Conservation (phyloP, 805 yeast genomes). For the Yamadazyma endophytica region DNA sequence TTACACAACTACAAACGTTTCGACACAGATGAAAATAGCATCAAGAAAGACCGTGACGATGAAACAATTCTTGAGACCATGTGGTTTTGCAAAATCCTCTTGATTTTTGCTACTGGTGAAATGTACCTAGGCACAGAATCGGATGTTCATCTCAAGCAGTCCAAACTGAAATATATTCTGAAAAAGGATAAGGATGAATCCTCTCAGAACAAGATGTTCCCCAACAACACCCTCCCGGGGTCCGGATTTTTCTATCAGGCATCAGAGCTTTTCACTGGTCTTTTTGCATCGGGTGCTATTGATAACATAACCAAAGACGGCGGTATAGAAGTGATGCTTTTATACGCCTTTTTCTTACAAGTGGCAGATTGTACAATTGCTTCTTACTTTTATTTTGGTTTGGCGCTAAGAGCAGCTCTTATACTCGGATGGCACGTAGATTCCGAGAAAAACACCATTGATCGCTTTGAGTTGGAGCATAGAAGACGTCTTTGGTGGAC, state of each 20-base stretch:
- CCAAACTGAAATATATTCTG: slow-evolving; percentile 15
- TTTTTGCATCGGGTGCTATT: slow-evolving; percentile 75
- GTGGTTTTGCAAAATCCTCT: slow-evolving; percentile 72
- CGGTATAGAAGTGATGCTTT: slow-evolving; percentile 68
- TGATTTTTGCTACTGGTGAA: slow-evolving; percentile 77
- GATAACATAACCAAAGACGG: slow-evolving; percentile 77
- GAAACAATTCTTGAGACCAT: slow-evolving; percentile 69
- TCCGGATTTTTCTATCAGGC: slow-evolving; percentile 76
- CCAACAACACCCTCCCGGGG: slow-evolving; percentile 59
- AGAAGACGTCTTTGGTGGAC: slow-evolving; percentile 47
- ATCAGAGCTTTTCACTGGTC: slow-evolving; percentile 70
- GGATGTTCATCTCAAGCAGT: slow-evolving; percentile 48
- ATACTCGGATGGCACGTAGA: slow-evolving; percentile 81
- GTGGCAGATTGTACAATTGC: slow-evolving; percentile 84
- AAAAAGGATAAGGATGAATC: slow-evolving; percentile 6
- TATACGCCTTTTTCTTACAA: slow-evolving; percentile 76
- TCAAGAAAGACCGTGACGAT: slow-evolving; percentile 40
- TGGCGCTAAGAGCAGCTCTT: slow-evolving; percentile 67
- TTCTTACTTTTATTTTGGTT: slow-evolving; percentile 74
- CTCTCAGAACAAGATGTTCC: slow-evolving; percentile 11
- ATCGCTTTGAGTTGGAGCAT: slow-evolving; percentile 53
- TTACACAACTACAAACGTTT: slow-evolving; percentile 17
- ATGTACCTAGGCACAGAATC: slow-evolving; percentile 79
- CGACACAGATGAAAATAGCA: slow-evolving; percentile 34
- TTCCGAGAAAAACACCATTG: slow-evolving; percentile 59